A percentile compares a stretch with the other conserved stretches of the same genome.
Conservation (phyloP, 2,329 filamentous ascomycete genomes). For the Berkeleyomyces basicola region DNA sequence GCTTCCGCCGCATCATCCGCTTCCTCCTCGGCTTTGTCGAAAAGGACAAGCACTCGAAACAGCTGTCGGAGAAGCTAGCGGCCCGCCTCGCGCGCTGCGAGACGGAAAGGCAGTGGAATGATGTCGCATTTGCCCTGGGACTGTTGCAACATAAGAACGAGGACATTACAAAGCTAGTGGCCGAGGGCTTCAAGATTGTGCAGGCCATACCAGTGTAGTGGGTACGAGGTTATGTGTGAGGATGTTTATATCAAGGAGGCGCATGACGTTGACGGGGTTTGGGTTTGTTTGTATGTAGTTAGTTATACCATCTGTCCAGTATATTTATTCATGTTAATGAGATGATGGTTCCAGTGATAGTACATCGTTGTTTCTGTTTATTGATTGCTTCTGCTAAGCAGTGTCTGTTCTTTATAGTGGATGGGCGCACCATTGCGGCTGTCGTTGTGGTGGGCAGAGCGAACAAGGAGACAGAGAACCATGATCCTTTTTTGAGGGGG, state of each 20-base stretch:
- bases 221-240: background rate
- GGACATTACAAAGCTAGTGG: conserved; percentile 61
- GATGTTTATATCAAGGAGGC: background rate
- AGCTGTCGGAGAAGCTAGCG: conserved; percentile 82
- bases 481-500: no score
- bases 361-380: background rate
- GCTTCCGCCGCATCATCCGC: conserved; percentile 71
- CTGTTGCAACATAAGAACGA: conserved; percentile 86
- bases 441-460: background rate
- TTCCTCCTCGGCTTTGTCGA: conserved; percentile 94
- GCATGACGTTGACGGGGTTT: background rate
- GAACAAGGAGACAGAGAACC: background rate
- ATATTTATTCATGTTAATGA: no score
- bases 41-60: conserved; percentile 97
- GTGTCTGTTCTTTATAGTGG: background rate
- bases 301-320: no score
- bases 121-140: conserved; percentile 83
- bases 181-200: conserved; percentile 60
- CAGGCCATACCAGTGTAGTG: conserved; percentile 36
- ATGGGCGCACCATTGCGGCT: background rate
- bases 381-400: background rate
- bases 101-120: conserved; percentile 90
- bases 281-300: background rate
- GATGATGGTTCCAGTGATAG: no score
- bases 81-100: conserved; percentile 74